Conservation (phyloP, 805 yeast genomes). For the Yamadazyma olivae region DNA sequence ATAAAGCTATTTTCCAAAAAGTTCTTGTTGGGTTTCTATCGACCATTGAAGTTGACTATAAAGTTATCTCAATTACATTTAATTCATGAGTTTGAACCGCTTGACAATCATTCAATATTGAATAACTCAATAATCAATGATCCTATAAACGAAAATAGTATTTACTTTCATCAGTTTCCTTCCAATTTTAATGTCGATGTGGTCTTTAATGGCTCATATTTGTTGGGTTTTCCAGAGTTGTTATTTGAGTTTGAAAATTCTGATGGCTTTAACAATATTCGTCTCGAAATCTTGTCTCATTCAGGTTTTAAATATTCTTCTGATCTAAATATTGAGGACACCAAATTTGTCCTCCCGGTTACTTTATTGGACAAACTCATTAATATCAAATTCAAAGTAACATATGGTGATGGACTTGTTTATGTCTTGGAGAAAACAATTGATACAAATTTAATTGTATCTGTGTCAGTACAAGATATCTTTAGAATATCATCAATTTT, state of each 20-base stretch:
- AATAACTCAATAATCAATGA: constrained; percentile 8
- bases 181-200: constrained; percentile 4
- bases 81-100: constrained; percentile 11
- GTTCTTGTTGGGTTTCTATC: constrained; percentile 21
- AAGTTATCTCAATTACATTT: constrained; percentile 17
- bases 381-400: constrained; percentile 7
- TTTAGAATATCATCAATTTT: constrained; percentile 56
- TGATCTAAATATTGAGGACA: not conserved
- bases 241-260: constrained; percentile 5
- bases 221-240: constrained; percentile 9
- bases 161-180: constrained; percentile 6
- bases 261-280: not conserved
- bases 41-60: constrained; percentile 15
- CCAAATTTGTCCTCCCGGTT: constrained; percentile 1
- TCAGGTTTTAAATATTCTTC: constrained; percentile 1
- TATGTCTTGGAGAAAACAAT: constrained; percentile 19
- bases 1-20: constrained; percentile 10
- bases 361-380: constrained; percentile 2
- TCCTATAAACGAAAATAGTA: not conserved
- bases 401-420: constrained; percentile 2
- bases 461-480: constrained; percentile 80
- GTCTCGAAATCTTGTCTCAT: not conserved
- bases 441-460: constrained; percentile 55
- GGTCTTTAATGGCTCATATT: not conserved
- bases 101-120: constrained; percentile 8